Percentiles rank a stretch among this genome's conserved stretches.
phyloP scores from a whole-genome alignment of 2,329 filamentous ascomycete genomes.

The Didymella lethalis region DNA sequence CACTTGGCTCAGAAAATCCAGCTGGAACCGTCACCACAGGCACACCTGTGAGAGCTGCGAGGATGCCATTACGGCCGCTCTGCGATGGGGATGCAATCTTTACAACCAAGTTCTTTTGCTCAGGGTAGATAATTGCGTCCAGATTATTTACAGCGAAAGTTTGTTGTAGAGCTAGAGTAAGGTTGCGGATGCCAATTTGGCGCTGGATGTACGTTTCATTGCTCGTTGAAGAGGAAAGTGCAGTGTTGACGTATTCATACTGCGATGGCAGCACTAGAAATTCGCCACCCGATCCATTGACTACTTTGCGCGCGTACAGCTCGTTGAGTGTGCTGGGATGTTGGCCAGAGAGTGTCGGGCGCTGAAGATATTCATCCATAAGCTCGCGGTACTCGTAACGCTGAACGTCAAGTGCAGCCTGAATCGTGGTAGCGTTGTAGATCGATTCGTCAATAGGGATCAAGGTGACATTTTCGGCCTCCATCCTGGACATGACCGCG shows the following conservation, averaged over 20 bases:
- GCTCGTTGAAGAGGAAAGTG: slow-evolving; percentile 60
- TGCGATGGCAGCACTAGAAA: slow-evolving; percentile 69
- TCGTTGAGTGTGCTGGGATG: slow-evolving; percentile 58
- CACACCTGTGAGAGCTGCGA: slow-evolving; percentile 62
- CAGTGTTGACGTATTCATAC: slow-evolving; percentile 62
- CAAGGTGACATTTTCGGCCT: slow-evolving; percentile 58
- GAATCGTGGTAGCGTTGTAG: slow-evolving; percentile 63
- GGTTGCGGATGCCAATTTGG: slow-evolving; percentile 59
- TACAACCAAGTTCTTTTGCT: slow-evolving; percentile 70
- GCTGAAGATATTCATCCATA: slow-evolving; percentile 64
- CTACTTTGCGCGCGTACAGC: slow-evolving; percentile 55
- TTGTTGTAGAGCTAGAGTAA: slow-evolving; percentile 60
- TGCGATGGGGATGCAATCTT: slow-evolving; percentile 65
- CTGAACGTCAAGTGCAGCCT: slow-evolving; percentile 64
- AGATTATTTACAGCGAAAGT: slow-evolving; percentile 61
- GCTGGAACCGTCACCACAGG: slow-evolving; percentile 63
- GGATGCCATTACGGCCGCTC: slow-evolving; percentile 66
- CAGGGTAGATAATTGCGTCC: slow-evolving; percentile 69
- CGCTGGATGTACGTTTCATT: slow-evolving; percentile 60
- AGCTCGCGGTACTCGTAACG: slow-evolving; percentile 65
- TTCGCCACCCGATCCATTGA: slow-evolving; percentile 49
- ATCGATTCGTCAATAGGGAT: slow-evolving; percentile 58
- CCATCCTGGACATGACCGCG: slow-evolving; percentile 56
- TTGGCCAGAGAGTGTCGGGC: slow-evolving; percentile 52
- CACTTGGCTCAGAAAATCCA: slow-evolving; percentile 60